These are phyloP conservation scores for Histomonas meleagridis DNA, from an alignment of 208 protist genomes.

Conservation along the genomic window DNA sequence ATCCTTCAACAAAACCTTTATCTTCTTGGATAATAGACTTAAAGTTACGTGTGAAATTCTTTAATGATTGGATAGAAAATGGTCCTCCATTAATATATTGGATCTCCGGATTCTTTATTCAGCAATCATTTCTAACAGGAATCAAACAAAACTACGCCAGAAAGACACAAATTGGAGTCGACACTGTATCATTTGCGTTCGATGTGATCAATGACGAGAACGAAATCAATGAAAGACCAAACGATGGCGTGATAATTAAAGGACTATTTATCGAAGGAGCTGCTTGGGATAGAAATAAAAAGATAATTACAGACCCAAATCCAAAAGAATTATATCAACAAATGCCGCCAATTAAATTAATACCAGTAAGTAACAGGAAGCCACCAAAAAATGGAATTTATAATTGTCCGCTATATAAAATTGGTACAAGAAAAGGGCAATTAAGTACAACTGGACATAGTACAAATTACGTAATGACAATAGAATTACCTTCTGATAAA, in stretches of 20 bases:
- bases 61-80: slow-evolving; percentile 57
- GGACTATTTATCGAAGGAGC: slow-evolving; percentile 79
- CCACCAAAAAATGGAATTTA: slow-evolving; percentile 48
- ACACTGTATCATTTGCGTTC: slow-evolving; percentile 55
- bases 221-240: slow-evolving; percentile 56
- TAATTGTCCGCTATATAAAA: slow-evolving; percentile 60
- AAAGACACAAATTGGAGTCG: slow-evolving; percentile 54
- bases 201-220: slow-evolving; percentile 52
- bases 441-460: slow-evolving; percentile 90
- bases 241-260: slow-evolving; percentile 76
- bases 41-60: slow-evolving; percentile 70
- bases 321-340: slow-evolving; percentile 54
- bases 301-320: slow-evolving; percentile 40
- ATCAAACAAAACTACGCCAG: slow-evolving; percentile 65
- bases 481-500: slow-evolving; percentile 72
- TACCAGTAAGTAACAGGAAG: slow-evolving; percentile 41
- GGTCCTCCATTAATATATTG: slow-evolving; percentile 56
- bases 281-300: slow-evolving; percentile 51
- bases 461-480: slow-evolving; percentile 86
- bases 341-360: slow-evolving; percentile 53
- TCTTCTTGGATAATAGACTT: slow-evolving; percentile 85
- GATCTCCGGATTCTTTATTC: slow-evolving; percentile 66
- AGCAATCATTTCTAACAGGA: slow-evolving; percentile 91
- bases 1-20: slow-evolving; percentile 90
- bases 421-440: slow-evolving; percentile 48